These are phyloP conservation scores for Hymenoscyphus scutula DNA, from an alignment of 2,329 filamentous ascomycete species.

Conservation along the genomic window DNA sequence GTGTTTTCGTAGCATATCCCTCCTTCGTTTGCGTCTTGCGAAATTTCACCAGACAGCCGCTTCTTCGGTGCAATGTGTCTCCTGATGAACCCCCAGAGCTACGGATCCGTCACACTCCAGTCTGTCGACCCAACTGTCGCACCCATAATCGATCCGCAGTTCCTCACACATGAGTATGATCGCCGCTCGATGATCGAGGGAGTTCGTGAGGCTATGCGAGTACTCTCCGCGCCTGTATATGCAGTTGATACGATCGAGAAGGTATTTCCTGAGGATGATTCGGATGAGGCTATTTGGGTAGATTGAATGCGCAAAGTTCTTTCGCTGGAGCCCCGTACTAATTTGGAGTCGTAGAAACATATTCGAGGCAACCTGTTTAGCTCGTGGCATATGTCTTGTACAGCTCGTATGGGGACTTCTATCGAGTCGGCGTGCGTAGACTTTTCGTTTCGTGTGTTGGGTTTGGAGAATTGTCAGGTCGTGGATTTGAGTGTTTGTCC, in stretches of 20 bases:
- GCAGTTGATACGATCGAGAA: slow-evolving; percentile 43
- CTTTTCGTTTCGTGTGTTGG: slow-evolving; percentile 3
- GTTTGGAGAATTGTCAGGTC: background rate
- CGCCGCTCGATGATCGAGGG: slow-evolving; percentile 48
- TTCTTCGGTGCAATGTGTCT: slow-evolving; percentile 47
- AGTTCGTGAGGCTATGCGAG: slow-evolving; percentile 42
- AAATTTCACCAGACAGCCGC: slow-evolving; percentile 37
- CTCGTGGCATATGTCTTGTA: slow-evolving; percentile 10
- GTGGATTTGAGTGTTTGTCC: slow-evolving; percentile 44
- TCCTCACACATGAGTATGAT: slow-evolving; percentile 55
- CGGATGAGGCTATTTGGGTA: slow-evolving; percentile 50
- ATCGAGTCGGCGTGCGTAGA: slow-evolving; percentile 6
- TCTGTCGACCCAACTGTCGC: slow-evolving; percentile 61
- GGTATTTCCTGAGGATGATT: slow-evolving; percentile 45
- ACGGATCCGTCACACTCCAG: slow-evolving; percentile 59
- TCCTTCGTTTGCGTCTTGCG: slow-evolving; percentile 40
- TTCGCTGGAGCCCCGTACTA: background rate
- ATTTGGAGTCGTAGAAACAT: slow-evolving; percentile 14
- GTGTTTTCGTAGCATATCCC: slow-evolving; percentile 22
- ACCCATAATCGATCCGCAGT: slow-evolving; percentile 62
- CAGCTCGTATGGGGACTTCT: slow-evolving; percentile 6
- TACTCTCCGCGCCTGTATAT: slow-evolving; percentile 45
- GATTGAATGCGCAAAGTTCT: background rate
- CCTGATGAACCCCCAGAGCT: slow-evolving; percentile 54
- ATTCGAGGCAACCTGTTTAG: background rate